A percentile compares a stretch with the other conserved stretches of the same genome.
These are phyloP conservation scores for Gigaspora rosea DNA, from an alignment of 192 early-diverging fungal genomes.

Conservation along the genomic window DNA sequence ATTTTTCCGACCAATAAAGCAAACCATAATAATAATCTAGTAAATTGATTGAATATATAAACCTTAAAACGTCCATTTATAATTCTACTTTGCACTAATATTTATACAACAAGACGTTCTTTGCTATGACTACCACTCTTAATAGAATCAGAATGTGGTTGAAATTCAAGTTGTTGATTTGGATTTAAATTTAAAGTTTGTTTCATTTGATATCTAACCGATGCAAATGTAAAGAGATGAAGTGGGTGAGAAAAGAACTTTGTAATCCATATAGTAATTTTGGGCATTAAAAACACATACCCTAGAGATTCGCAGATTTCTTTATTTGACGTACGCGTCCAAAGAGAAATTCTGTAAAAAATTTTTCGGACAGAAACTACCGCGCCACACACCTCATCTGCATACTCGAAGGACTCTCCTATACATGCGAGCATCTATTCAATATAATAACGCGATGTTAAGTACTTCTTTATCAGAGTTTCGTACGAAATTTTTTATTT, in stretches of 20 bases:
- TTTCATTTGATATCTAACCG: conserved; percentile 60
- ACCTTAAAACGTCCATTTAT: conserved; percentile 10
- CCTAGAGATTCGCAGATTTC: conserved; percentile 53
- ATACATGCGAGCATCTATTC: conserved; percentile 83
- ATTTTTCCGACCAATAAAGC: neutral
- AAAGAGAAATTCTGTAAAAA: conserved; percentile 83
- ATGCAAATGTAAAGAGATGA: conserved; percentile 1
- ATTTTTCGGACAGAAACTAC: conserved; percentile 85
- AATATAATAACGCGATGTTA: conserved; percentile 13
- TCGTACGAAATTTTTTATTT: no score
- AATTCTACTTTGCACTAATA: neutral
- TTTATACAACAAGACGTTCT: conserved; percentile 11
- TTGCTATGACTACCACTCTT: conserved; percentile 32
- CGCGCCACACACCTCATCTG: conserved; percentile 83
- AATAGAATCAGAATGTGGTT: conserved; percentile 54
- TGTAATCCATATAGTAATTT: conserved; percentile 1
- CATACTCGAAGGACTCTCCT: conserved; percentile 80
- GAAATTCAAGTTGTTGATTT: conserved; percentile 54
- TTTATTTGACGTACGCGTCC: conserved; percentile 68
- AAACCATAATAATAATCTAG: neutral
- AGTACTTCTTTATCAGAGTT: no score
- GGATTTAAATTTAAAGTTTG: conserved; percentile 45
- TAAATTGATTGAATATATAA: neutral
- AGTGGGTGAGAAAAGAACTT: neutral
- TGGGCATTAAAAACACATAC: conserved; percentile 37